Conservation (phyloP, 768 basidiomycete genomes). For the Phanerochaete carnosa region DNA sequence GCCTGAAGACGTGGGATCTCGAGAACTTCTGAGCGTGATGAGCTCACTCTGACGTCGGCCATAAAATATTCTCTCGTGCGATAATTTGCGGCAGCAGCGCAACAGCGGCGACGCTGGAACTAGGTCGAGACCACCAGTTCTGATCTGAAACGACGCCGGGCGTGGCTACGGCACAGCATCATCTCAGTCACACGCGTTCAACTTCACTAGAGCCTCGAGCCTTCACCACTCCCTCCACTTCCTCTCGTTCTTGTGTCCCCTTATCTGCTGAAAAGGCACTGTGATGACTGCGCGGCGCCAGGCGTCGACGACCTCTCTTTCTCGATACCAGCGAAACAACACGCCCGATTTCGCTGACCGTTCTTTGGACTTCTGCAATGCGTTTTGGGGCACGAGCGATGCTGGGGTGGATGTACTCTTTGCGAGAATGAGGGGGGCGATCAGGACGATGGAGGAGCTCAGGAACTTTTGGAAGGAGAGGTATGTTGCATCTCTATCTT, state of each 20-base stretch:
- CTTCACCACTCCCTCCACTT: not conserved
- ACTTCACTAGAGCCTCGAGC: not conserved
- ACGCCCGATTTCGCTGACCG: conserved; percentile 47
- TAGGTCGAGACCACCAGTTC: not conserved
- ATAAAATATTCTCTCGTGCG: not conserved
- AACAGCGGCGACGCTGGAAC: not conserved
- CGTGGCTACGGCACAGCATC: conserved; percentile 3
- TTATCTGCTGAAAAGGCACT: not conserved
- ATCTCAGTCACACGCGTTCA: not conserved
- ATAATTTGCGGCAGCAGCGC: not conserved
- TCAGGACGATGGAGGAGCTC: conserved; percentile 86
- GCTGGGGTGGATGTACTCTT: conserved; percentile 89
- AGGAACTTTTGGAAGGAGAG: conserved; percentile 91
- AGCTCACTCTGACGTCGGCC: no score
- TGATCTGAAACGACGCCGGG: conserved; percentile 5
- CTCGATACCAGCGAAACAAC: conserved; percentile 58
- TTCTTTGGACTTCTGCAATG: conserved; percentile 89
- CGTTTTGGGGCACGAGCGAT: conserved; percentile 91
- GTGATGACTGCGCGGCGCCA: conserved; percentile 74
- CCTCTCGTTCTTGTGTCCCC: not conserved
- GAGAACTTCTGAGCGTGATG: no score
- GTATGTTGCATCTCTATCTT: conserved; percentile 40
- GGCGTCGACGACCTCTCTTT: conserved; percentile 78
- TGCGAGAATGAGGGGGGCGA: conserved; percentile 82
- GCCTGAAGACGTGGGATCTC: no score